Conservation (phyloP, 2,329 filamentous ascomycete species). For the Talaromyces sp. region DNA sequence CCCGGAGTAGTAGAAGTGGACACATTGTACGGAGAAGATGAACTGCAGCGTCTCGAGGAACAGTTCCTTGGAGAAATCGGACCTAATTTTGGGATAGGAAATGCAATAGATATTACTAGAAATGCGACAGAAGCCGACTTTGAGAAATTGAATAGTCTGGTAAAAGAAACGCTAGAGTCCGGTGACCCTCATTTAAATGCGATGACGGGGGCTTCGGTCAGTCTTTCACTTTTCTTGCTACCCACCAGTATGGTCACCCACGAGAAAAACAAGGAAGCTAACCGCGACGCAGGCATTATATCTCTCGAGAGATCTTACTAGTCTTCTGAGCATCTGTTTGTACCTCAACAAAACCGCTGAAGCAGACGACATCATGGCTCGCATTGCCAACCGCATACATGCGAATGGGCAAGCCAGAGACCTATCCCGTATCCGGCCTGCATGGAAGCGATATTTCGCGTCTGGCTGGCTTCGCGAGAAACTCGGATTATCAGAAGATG, state of each 20-base stretch:
- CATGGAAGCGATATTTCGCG: slow-evolving; percentile 10
- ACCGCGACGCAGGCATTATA: slow-evolving; percentile 1
- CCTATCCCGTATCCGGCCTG: not conserved
- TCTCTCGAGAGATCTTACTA: slow-evolving; percentile 1
- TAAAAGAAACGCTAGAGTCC: slow-evolving; percentile 3
- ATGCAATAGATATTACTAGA: not conserved
- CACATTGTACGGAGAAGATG: not conserved
- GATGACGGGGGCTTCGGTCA: not conserved
- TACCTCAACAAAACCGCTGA: slow-evolving; percentile 1
- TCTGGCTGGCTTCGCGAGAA: slow-evolving; percentile 10
- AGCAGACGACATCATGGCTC: slow-evolving; percentile 12
- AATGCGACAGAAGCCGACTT: slow-evolving; percentile 2
- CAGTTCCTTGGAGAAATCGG: not conserved
- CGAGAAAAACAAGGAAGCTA: not conserved
- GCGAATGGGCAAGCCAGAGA: slow-evolving; percentile 6
- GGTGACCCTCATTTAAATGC: not conserved
- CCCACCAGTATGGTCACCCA: not conserved
- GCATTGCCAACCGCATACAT: slow-evolving; percentile 13
- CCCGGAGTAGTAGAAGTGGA: slow-evolving; percentile 1
- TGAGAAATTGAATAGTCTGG: not conserved
- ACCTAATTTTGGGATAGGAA: not conserved
- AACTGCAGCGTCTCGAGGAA: not conserved
- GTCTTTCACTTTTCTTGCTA: not conserved
- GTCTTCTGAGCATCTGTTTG: slow-evolving; percentile 7
- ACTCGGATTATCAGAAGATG: not conserved